Evolutionary conservation across 2,329 filamentous ascomycete species (phyloP), one percentile per base, ranked within the genome.

Genomic region (Alternaria triticimaculans): DNA sequence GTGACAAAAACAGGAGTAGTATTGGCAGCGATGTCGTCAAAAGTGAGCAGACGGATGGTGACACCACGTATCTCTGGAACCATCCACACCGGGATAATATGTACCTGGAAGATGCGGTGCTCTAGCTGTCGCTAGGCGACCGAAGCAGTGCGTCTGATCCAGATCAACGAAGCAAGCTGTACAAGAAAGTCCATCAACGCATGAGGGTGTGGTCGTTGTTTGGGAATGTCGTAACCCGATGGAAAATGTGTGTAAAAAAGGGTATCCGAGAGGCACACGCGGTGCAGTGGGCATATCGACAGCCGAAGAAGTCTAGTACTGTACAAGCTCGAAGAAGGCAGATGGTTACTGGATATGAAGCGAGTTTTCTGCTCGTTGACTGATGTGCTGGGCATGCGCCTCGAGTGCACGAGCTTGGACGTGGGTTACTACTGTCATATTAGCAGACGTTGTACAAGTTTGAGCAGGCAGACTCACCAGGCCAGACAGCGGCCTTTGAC

Each of bases 401-500:
- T 90, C 87, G 45, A 91, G 82, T 26, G 88, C 89, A 64, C 87
- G 87, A 55, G 88, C 87, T 87, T 91, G 90, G 54, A 90, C 84
- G 77, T 89, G 89, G n/a, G 88, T 90, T 48, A 91, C 89, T 90
- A 69, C 20, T 37, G 48, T 11, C 28, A 44, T 63, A 60, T 79
- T 71, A 81, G 73, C 63, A 73, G 55, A 30, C 50, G 14, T 58
- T n/a, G 33, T 8, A 26, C 6, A 30, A 14, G 11, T 15, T 23
- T 26, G 18, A 54, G 28, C 12, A 41, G n/a, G 37, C 18, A 14
- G 20, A 83, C 89, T 85, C 83, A 94, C 92, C 90, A 79, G 94
- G 94, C 95, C 96, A 99, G 26, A 97, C 93, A 68, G 92, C 91
- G 66, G 93, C 92, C 81, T 93, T 93, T 70, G 94, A 92, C 66